Conservation (phyloP, 31 red algal species). For the Endocladia muricata region DNA sequence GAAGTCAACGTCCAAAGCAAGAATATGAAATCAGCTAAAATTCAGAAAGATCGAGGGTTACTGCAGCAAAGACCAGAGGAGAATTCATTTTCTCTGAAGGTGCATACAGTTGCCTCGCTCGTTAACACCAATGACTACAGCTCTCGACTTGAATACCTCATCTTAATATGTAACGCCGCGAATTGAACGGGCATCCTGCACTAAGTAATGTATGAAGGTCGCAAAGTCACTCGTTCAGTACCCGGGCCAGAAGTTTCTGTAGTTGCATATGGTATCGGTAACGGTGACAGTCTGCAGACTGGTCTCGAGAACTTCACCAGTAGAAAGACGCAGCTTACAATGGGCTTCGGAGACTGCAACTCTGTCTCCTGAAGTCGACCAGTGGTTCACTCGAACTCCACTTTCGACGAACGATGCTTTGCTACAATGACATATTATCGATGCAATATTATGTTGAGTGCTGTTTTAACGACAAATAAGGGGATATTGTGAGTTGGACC, state of each 20-base stretch:
- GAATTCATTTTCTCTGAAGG: neutral
- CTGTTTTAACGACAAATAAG: too few species aligned
- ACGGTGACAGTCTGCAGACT: neutral
- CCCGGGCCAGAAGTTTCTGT: neutral
- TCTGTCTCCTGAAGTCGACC: too few species aligned
- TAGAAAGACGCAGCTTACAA: neutral
- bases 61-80: neutral
- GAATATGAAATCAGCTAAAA: neutral
- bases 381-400: too few species aligned
- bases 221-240: neutral
- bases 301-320: neutral
- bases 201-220: neutral
- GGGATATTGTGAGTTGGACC: too few species aligned
- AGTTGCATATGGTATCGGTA: neutral
- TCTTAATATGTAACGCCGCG: neutral
- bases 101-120: neutral
- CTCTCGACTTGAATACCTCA: neutral
- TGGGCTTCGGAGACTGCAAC: too few species aligned
- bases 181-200: neutral
- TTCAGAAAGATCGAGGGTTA: neutral
- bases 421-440: too few species aligned
- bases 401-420: too few species aligned
- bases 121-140: neutral
- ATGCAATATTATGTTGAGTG: too few species aligned
- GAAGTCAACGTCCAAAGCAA: neutral